phyloP scores from a whole-genome alignment of 2,329 filamentous ascomycete species.

The Aspergillus latus region DNA sequence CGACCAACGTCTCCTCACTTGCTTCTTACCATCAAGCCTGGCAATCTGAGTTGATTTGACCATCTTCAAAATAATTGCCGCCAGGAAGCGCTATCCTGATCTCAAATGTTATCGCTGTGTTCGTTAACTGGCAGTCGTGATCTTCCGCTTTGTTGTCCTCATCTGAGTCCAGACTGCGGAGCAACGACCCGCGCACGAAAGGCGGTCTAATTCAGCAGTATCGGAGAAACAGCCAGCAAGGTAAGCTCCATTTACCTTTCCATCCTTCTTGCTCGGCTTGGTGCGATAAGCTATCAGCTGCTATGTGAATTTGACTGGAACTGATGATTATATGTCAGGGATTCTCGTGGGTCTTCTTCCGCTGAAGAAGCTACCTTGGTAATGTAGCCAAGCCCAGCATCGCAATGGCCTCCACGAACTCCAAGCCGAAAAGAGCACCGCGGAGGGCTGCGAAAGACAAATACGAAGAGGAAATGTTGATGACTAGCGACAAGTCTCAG shows the following conservation, averaged over 20 bases:
- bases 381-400: slow-evolving; percentile 24
- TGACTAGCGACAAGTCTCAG: slow-evolving; percentile 40
- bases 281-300: neutral
- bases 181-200: slow-evolving; percentile 36
- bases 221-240: slow-evolving; percentile 17
- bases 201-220: slow-evolving; percentile 39
- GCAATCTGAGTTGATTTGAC: slow-evolving; percentile 93
- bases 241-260: slow-evolving; percentile 15
- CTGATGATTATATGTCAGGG: slow-evolving; percentile 26
- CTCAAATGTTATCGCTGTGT: slow-evolving; percentile 1
- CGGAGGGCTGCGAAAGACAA: slow-evolving; percentile 35
- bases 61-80: slow-evolving; percentile 52
- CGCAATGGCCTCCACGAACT: slow-evolving; percentile 31
- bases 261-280: neutral
- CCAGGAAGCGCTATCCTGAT: neutral
- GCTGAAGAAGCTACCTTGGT: slow-evolving; percentile 29
- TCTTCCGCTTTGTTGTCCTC: slow-evolving; percentile 24
- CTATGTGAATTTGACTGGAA: neutral
- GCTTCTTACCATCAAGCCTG: slow-evolving; percentile 74
- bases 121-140: slow-evolving; percentile 3
- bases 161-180: slow-evolving; percentile 12
- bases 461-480: slow-evolving; percentile 41
- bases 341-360: slow-evolving; percentile 17
- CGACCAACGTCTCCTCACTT: slow-evolving; percentile 7
- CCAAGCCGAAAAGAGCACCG: slow-evolving; percentile 34